phyloP scores from a whole-genome alignment of 352 stramenopile species.

The Bremia lactucae region DNA sequence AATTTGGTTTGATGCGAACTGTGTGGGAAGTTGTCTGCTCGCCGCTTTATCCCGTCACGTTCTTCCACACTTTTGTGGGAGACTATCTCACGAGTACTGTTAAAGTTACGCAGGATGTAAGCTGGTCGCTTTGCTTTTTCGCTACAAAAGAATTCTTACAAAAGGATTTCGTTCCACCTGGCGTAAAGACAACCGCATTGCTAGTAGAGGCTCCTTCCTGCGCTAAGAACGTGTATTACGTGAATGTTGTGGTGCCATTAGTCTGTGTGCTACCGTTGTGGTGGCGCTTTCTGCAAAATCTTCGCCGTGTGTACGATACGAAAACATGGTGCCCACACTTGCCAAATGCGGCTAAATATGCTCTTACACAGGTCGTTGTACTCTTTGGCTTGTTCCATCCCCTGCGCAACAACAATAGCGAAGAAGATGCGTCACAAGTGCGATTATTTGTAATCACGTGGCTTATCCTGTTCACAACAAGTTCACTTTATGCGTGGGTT shows the following conservation, averaged over 20 bases:
- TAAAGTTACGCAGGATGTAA: conserved; percentile 79
- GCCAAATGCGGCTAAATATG: conserved; percentile 94
- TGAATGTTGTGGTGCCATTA: conserved; percentile 90
- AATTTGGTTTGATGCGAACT: conserved; percentile 79
- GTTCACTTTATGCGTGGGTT: conserved; percentile 70
- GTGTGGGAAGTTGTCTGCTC: conserved; percentile 86
- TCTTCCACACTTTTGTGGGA: conserved; percentile 89
- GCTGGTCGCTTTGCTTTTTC: conserved; percentile 94
- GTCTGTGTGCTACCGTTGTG: conserved; percentile 92
- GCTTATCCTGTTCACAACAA: conserved; percentile 72
- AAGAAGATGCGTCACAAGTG: conserved; percentile 12
- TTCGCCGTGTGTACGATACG: conserved; percentile 91
- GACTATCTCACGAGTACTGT: conserved; percentile 81
- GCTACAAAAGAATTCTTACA: conserved; percentile 88
- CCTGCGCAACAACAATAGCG: conserved; percentile 34
- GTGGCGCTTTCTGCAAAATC: conserved; percentile 95
- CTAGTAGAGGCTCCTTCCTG: conserved; percentile 15
- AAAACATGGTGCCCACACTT: conserved; percentile 92
- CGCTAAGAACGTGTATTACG: conserved; percentile 85
- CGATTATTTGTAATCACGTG: conserved; percentile 52
- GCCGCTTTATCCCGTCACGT: conserved; percentile 87
- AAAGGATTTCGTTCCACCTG: conserved; percentile 34
- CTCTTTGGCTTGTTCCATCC: conserved; percentile 84
- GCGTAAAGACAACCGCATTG: conserved; percentile 4
- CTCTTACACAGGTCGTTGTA: conserved; percentile 69